Conservation (phyloP, 331 rosid genomes). For the Ulmus americana region DNA sequence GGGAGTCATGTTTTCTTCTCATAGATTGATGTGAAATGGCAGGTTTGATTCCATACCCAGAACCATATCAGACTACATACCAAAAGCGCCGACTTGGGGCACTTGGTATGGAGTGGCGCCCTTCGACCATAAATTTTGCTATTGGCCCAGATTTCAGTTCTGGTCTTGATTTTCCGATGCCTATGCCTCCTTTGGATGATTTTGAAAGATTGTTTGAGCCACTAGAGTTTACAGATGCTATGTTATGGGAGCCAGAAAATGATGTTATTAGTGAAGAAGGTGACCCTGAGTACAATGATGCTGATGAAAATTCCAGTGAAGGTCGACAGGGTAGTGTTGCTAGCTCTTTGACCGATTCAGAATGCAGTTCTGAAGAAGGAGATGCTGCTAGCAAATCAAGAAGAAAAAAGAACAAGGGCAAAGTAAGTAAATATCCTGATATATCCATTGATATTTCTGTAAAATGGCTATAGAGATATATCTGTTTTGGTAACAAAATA, state of each 20-base stretch:
- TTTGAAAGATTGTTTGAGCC: constrained; percentile 73
- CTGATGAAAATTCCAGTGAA: constrained; percentile 65
- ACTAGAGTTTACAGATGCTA: constrained; percentile 64
- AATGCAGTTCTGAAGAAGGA: constrained; percentile 48
- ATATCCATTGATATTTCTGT: too few relatives aligned
- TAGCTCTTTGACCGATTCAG: constrained; percentile 54
- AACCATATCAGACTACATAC: constrained; percentile 77
- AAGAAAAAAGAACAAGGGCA: constrained; percentile 52
- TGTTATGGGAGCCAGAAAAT: constrained; percentile 76
- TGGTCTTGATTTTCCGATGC: constrained; percentile 55
- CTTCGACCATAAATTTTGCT: constrained; percentile 55
- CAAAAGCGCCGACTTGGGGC: constrained; percentile 81
- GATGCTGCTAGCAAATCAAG: constrained; percentile 57
- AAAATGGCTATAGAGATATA: too few relatives aligned
- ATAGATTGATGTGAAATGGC: constrained; percentile 23
- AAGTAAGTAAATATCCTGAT: constrained; percentile 15
- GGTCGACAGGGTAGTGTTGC: constrained; percentile 50
- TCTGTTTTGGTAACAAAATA: too few relatives aligned
- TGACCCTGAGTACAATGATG: constrained; percentile 72
- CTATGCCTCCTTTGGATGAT: constrained; percentile 72
- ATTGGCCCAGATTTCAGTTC: constrained; percentile 55
- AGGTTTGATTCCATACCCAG: constrained; percentile 88
- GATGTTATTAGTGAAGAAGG: constrained; percentile 59
- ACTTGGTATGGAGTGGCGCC: constrained; percentile 82
- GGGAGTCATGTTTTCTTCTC: constrained; percentile 22